Evolutionary conservation across 768 basidiomycete genomes (phyloP), one percentile per base, ranked within the genome.

Genomic region (Naganishia randhawae): DNA sequence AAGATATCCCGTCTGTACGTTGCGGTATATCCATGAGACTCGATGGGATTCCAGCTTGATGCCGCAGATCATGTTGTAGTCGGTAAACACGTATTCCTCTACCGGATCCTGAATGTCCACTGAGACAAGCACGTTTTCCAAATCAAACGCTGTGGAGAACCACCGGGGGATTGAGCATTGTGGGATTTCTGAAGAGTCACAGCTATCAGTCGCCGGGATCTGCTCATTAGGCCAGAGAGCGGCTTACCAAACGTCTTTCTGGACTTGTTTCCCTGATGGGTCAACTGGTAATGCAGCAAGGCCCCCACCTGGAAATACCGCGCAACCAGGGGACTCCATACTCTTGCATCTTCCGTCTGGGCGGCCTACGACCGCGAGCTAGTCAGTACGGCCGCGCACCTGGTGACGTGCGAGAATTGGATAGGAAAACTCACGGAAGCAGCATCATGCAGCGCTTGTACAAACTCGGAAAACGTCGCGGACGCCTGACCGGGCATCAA

Each of bases 1-100:
- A 25, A 61, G 17, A 25, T 22, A 25, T 22, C 57, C 57, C 2
- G 37, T 39, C 11, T 25, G 35, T 11, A 19, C 16, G 29, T 61
- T 61, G 22, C 57, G 35, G 25, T 39, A 61, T 39, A 61, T 25
- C 57, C 57, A 61, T 0, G 37, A 42, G 11, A 61, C 57, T 35
- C 14, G 35, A 25, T 39, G 57, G 1, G 57, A 61, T 29, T 61
- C 57, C 11, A 61, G 22, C 37, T 29, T 39, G 22, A 39, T 61
- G n/a, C 57, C 57, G 39, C 57, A 39, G 19, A 61, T 39, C 35
- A 61, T 39, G 37, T 31, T 41, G 37, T 61, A 41, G 5, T 55
- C 54, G 31, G 54, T 55, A 32, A 61, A 61, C 2, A 61, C 37
- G 57, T 61, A 61, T 61, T 61, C 57, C 25, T 61, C 57, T n/a